A percentile compares a stretch with the other conserved stretches of the same genome.
Evolutionary conservation across 768 basidiomycete species (phyloP).

Genomic region (Collybia sordida): DNA sequence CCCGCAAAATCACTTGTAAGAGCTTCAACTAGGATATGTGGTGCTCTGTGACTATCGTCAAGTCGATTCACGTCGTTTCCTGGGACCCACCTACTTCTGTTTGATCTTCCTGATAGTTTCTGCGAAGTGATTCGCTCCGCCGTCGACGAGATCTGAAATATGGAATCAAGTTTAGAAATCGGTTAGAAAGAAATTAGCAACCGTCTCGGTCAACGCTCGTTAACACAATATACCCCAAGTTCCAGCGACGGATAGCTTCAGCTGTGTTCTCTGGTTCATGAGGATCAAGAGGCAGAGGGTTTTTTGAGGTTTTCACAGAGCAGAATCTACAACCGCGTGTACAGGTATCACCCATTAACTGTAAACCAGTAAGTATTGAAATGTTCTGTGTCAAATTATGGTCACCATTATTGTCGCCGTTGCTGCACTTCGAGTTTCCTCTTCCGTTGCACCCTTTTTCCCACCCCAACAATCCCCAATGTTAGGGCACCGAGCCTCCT

Average conservation of each 20-base stretch:
- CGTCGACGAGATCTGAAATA: constrained; percentile 79
- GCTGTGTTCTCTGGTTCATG: constrained; percentile 99
- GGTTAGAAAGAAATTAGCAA: constrained; percentile 22
- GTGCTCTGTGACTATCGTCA: constrained; percentile 57
- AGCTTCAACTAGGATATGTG: constrained; percentile 94
- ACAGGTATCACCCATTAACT: constrained; percentile 99
- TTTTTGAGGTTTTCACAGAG: constrained; percentile 89
- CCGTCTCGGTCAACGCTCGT: constrained; percentile 98
- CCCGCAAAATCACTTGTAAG: constrained; percentile 94
- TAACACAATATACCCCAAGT: constrained; percentile 94
- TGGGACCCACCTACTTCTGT: constrained; percentile 63
- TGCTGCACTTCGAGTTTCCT: constrained; percentile 76
- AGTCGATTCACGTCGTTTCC: background rate
- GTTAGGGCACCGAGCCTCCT: constrained; percentile 98
- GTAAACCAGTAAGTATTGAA: constrained; percentile 9
- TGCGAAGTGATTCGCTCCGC: constrained; percentile 92
- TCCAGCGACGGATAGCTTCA: constrained; percentile 97
- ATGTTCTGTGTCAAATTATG: constrained; percentile 1
- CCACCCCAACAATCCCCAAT: constrained; percentile 99
- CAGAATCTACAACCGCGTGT: constrained; percentile 98
- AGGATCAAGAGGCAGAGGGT: constrained; percentile 88
- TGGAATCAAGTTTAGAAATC: constrained; percentile 2
- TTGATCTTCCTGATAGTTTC: constrained; percentile 95
- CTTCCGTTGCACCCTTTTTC: constrained; percentile 59
- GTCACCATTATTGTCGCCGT: constrained; percentile 98